Evolutionary conservation across 2,329 filamentous ascomycete species (phyloP).

Genomic region (Alternaria panax): DNA sequence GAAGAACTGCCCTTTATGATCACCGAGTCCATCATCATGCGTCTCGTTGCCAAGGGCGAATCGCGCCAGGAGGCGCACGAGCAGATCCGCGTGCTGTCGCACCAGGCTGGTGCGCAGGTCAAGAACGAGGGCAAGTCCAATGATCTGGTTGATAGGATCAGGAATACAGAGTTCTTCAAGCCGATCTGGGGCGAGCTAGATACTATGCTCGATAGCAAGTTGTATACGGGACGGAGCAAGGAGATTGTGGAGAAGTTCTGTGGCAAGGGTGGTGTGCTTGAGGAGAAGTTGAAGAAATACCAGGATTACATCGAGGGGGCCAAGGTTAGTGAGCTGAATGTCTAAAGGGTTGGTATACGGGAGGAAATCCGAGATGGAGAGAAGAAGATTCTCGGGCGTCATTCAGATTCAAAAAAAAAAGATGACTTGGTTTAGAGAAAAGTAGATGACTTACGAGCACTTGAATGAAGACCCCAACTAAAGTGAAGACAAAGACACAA

Average conservation of each 20-base stretch:
- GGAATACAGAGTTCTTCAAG: conserved; percentile 74
- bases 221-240: conserved; percentile 64
- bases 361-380: neutral
- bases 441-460: neutral
- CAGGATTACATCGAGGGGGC: conserved; percentile 53
- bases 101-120: conserved; percentile 75
- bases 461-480: neutral
- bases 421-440: neutral
- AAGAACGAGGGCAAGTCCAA: conserved; percentile 78
- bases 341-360: conserved; percentile 17
- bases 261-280: conserved; percentile 25
- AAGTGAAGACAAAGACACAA: neutral
- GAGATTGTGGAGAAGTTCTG: conserved; percentile 38
- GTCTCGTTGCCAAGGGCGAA: conserved; percentile 72
- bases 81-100: conserved; percentile 79
- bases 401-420: neutral
- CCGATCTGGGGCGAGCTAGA: conserved; percentile 75
- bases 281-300: conserved; percentile 59
- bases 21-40: conserved; percentile 68
- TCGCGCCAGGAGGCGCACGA: conserved; percentile 86
- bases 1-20: conserved; percentile 89
- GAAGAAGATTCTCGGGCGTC: neutral
- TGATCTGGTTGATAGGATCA: conserved; percentile 82
- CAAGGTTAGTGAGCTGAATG: conserved; percentile 43
- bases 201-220: conserved; percentile 68